Percentiles rank a stretch among this genome's conserved stretches.
phyloP scores from a whole-genome alignment of 768 basidiomycete species.

The Sporobolomyces pararoseus region DNA sequence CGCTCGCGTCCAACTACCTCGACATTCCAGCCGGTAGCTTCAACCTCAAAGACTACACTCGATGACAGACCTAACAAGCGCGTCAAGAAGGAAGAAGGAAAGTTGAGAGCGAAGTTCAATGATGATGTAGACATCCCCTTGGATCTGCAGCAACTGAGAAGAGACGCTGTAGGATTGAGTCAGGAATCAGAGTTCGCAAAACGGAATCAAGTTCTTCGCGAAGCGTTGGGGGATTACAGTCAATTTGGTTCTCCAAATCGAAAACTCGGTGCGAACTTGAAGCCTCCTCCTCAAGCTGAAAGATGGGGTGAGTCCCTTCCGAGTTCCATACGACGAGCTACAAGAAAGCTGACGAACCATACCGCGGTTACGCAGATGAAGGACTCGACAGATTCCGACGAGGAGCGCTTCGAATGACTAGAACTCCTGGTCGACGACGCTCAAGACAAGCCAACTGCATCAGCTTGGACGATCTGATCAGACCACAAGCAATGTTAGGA shows the following conservation, averaged over 20 bases:
- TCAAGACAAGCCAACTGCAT: neutral
- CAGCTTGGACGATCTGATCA: neutral
- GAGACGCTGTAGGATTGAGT: no score
- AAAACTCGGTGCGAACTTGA: neutral
- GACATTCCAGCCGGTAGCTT: neutral
- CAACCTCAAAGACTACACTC: neutral
- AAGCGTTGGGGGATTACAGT: neutral
- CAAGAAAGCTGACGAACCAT: neutral
- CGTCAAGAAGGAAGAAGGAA: neutral
- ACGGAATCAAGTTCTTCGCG: neutral
- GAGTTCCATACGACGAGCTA: neutral
- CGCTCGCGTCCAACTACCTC: neutral
- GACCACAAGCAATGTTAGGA: neutral
- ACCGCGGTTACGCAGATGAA: conserved; percentile 1
- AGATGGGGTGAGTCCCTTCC: neutral
- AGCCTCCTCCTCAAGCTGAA: neutral
- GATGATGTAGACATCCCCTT: no score
- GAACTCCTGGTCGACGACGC: conserved; percentile 1
- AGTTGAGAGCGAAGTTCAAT: neutral
- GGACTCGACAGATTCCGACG: neutral
- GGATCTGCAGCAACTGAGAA: no score
- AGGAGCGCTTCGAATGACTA: conserved; percentile 7
- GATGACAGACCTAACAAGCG: neutral
- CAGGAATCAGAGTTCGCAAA: neutral
- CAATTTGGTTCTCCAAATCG: neutral